Evolutionary conservation across 106 monocot species (phyloP).

Genomic region (Allium sativum): DNA sequence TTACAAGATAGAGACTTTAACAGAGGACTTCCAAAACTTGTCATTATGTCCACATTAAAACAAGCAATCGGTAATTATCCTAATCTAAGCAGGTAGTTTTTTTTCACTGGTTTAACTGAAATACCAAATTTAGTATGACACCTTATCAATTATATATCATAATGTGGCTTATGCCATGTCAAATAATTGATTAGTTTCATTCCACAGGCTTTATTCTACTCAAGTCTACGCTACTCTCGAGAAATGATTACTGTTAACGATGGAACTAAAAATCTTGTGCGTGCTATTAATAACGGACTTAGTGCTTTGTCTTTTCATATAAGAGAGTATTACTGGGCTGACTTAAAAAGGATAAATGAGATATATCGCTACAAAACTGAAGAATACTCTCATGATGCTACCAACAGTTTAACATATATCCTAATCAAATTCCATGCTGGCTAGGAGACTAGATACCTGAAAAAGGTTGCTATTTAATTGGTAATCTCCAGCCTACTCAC

Average conservation of each 20-base stretch:
- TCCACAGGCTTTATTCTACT: constrained; percentile 85
- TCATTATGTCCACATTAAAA: too few relatives aligned
- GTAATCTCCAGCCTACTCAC: constrained; percentile 88
- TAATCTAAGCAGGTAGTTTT: too few relatives aligned
- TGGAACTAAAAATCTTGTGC: constrained; percentile 64
- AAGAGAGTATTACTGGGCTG: constrained; percentile 90
- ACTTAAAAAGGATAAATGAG: constrained; percentile 86
- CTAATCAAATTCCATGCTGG: constrained; percentile 79
- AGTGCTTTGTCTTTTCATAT: constrained; percentile 91
- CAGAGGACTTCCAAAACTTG: too few relatives aligned
- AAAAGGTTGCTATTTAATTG: constrained; percentile 77
- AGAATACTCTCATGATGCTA: constrained; percentile 56
- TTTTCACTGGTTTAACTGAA: too few relatives aligned
- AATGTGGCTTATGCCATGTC: too few relatives aligned
- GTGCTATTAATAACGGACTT: constrained; percentile 74
- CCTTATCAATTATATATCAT: too few relatives aligned
- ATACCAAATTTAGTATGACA: too few relatives aligned
- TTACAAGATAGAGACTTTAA: too few relatives aligned
- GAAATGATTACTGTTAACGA: constrained; percentile 77
- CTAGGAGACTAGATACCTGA: constrained; percentile 86
- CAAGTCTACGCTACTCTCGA: constrained; percentile 65
- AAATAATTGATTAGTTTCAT: constrained; percentile 1
- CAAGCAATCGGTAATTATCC: too few relatives aligned
- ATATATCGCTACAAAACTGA: constrained; percentile 94
- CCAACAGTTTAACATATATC: constrained; percentile 39